phyloP scores from a whole-genome alignment of 345 rosid genomes.

The Salix suchowensis region DNA sequence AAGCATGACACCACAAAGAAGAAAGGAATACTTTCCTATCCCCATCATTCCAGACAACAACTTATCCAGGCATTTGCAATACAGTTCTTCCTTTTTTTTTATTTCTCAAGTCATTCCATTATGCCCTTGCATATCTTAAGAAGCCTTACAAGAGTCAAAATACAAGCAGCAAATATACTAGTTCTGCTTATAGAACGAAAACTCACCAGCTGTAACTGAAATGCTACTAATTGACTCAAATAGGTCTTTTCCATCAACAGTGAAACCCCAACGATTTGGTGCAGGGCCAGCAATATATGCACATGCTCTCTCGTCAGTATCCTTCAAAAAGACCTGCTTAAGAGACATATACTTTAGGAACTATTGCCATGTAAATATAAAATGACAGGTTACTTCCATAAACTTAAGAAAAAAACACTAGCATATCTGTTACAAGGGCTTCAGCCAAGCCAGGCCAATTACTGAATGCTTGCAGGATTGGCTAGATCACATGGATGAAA shows the following conservation, averaged over 20 bases:
- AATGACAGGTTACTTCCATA: neutral
- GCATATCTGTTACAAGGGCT: neutral
- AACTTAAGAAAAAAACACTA: neutral
- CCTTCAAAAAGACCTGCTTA: constrained; percentile 86
- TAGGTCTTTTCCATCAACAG: constrained; percentile 78
- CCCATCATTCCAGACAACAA: neutral
- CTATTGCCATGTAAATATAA: constrained; percentile 4
- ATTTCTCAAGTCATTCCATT: neutral
- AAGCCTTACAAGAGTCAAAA: neutral
- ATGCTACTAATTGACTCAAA: constrained; percentile 51
- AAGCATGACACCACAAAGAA: too few species aligned
- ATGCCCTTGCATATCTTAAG: neutral
- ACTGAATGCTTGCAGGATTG: neutral
- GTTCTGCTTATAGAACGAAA: constrained; percentile 1
- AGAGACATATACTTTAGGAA: constrained; percentile 13
- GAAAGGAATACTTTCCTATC: neutral
- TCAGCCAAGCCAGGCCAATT: neutral
- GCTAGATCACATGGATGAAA: neutral
- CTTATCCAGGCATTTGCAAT: neutral
- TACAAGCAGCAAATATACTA: neutral
- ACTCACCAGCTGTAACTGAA: constrained; percentile 53
- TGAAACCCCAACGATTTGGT: constrained; percentile 98
- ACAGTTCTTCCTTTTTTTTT: neutral
- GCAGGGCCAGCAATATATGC: constrained; percentile 99
- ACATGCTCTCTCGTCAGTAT: constrained; percentile 99